These are phyloP conservation scores for Cladosporium phlei DNA, from an alignment of 2,329 filamentous ascomycete genomes.

Conservation along the genomic window DNA sequence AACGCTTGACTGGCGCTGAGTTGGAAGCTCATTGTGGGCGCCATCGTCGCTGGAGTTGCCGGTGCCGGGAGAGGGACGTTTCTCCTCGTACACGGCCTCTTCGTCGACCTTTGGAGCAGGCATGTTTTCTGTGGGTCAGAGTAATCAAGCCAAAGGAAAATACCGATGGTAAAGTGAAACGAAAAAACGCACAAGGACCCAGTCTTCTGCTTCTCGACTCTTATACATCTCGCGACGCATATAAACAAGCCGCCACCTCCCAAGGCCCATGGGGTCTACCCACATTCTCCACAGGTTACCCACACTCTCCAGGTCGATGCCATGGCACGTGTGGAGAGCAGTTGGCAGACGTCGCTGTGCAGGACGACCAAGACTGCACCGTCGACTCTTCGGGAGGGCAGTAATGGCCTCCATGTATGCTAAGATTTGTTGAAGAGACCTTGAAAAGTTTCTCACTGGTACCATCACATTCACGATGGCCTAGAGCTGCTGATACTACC, in stretches of 20 bases:
- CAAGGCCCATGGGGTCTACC: conserved; percentile 10
- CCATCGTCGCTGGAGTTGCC: conserved; percentile 14
- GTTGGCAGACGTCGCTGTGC: conserved; percentile 9
- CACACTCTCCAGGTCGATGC: conserved; percentile 1
- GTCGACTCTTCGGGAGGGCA: not conserved
- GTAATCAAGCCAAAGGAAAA: not conserved
- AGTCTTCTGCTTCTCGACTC: not conserved
- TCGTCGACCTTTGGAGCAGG: conserved; percentile 13
- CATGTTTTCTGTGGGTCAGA: conserved; percentile 12
- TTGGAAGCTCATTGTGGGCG: conserved; percentile 10
- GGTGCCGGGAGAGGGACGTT: conserved; percentile 10
- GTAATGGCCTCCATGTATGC: no score
- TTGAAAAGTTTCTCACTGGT: no score
- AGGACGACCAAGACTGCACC: conserved; percentile 4
- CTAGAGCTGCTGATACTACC: no score
- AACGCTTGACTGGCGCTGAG: conserved; percentile 15
- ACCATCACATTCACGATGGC: no score
- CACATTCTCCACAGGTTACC: conserved; percentile 5
- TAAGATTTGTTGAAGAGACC: no score
- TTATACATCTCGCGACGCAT: conserved; percentile 7
- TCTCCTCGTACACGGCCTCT: conserved; percentile 11
- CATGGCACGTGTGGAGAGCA: conserved; percentile 7
- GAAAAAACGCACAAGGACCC: not conserved
- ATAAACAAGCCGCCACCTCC: not conserved
- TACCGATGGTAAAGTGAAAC: conserved; percentile 1